Evolutionary conservation across 805 yeast species (phyloP), one percentile per base, ranked within the genome.

Genomic region (Cyberlindnera sargentensis): DNA sequence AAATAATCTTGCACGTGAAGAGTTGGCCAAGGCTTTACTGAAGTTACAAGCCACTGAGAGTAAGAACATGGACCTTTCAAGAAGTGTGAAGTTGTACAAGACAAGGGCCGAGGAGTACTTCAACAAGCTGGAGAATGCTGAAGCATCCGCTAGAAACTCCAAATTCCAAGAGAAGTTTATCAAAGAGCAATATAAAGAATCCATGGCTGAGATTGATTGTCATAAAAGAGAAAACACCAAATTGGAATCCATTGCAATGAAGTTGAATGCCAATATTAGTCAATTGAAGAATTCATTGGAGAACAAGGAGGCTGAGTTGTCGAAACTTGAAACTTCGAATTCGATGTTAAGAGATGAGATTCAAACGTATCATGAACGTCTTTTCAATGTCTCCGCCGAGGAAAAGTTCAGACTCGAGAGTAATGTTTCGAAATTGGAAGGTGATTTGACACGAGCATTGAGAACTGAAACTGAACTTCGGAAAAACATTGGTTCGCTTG

Each of bases 111-210:
- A 85, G 31, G 84, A 81, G 47, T 84, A 86, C 58, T 78, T 73
- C 52, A 70, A 71, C 45, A 84, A 85, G 54, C 67, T 89, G 26
- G 95, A 88, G 54, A 73, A 76, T 40, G 90, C 93, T 2, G 96
- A 90, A 57, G 71, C 80, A 39, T 84, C 86, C 5, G 76, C 84
- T 2, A 68, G 73, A 41, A 72, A 78, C 37, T 78, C 87, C 7
- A 71, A 76, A 50, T 67, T 85, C 52, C 77, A 80, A 9, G 90
- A 83, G 56, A 71, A 71, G 42, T 55, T 67, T 32, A 69, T 82
- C 4, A 64, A 62, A 39, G 66, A 67, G 38, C 87, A 86, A 47
- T 62, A 78, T 41, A 57, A 62, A 20, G 85, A 82, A 52, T 62
- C 75, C 31, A 65, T 72, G 45, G 67, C 64, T 29, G 58, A 73